A percentile compares a stretch with the other conserved stretches of the same genome.
phyloP scores from a whole-genome alignment of 208 protist genomes.

The Entamoeba histolytica region DNA sequence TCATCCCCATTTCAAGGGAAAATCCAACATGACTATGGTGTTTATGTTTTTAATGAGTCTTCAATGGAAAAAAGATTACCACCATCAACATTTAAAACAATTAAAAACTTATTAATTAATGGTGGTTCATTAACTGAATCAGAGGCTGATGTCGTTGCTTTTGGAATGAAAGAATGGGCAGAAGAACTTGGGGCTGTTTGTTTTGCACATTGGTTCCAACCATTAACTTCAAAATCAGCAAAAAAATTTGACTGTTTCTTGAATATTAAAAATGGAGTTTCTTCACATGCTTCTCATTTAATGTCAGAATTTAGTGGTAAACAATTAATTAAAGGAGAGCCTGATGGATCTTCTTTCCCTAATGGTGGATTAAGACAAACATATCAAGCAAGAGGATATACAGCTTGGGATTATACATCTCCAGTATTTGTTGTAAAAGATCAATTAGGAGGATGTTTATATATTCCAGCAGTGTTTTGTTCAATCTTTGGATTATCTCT shows the following conservation, averaged over 20 bases:
- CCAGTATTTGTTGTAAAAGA: conserved; percentile 46
- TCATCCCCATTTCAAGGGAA: too few relatives aligned
- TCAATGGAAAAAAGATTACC: too few relatives aligned
- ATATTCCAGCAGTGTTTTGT: conserved; percentile 48
- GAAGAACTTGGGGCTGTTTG: conserved; percentile 38
- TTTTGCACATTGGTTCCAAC: conserved; percentile 56
- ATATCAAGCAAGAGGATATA: conserved; percentile 50
- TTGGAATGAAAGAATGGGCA: conserved; percentile 40
- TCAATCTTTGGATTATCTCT: conserved; percentile 45
- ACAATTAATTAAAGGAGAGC: conserved; percentile 46
- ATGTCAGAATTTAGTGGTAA: conserved; percentile 34
- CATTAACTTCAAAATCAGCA: conserved; percentile 34
- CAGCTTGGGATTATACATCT: conserved; percentile 46
- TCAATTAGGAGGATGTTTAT: conserved; percentile 31
- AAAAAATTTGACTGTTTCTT: conserved; percentile 45
- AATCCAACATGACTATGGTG: too few relatives aligned
- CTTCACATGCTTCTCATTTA: conserved; percentile 18
- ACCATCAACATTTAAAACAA: too few relatives aligned
- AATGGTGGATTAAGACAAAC: conserved; percentile 45
- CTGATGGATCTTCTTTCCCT: conserved; percentile 56
- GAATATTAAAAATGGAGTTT: background rate
- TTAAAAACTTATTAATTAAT: too few relatives aligned
- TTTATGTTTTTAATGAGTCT: too few relatives aligned
- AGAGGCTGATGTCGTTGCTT: too few relatives aligned
- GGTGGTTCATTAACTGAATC: too few relatives aligned